Evolutionary conservation across 371 early-diverging fungal genomes (phyloP).

Genomic region (Mortierella sp.): DNA sequence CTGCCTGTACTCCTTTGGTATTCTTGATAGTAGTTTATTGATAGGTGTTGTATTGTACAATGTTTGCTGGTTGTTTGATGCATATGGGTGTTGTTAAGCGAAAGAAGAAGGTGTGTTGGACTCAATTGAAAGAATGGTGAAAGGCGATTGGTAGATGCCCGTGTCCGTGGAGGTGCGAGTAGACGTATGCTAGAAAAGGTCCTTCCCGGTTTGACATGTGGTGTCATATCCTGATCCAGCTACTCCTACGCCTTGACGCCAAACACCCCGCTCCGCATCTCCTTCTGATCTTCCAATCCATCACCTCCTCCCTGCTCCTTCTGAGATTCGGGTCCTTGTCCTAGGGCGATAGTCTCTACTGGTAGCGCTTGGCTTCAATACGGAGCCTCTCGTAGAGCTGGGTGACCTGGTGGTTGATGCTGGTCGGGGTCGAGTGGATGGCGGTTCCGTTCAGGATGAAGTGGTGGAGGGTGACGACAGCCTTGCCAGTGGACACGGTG

Average conservation of each 20-base stretch:
- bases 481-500: conserved; percentile 29
- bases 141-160: too few species aligned
- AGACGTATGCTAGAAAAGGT: too few species aligned
- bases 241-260: too few species aligned
- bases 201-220: too few species aligned
- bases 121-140: neutral
- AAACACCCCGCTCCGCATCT: too few species aligned
- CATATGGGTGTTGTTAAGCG: neutral
- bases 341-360: neutral
- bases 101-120: neutral
- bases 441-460: conserved; percentile 52
- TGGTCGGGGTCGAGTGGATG: conserved; percentile 53
- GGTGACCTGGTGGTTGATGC: conserved; percentile 54
- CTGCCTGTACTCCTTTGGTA: too few species aligned
- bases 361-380: conserved; percentile 47
- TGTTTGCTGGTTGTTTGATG: neutral
- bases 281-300: neutral
- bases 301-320: neutral
- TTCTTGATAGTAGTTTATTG: too few species aligned
- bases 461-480: conserved; percentile 35
- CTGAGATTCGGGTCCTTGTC: too few species aligned
- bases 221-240: too few species aligned
- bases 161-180: too few species aligned
- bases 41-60: neutral
- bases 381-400: conserved; percentile 53